Evolutionary conservation across 306 rosid species (phyloP), one percentile per base, ranked within the genome.

Genomic region (Lotus japonicus): DNA sequence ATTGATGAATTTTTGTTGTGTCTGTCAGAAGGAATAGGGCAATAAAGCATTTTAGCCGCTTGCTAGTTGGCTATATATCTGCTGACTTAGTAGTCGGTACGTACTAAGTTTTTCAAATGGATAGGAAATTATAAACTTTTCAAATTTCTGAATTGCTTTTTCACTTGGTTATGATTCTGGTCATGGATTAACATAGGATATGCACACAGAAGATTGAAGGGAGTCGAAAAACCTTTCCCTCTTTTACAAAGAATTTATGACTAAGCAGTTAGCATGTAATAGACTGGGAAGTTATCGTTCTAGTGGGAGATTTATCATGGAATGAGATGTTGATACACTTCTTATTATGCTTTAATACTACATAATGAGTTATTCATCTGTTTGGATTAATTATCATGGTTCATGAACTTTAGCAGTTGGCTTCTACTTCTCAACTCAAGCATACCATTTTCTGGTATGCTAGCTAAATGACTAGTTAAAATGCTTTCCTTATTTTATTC

Each of bases 31-130:
- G 50, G 67, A n/a, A 28, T 26, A 10, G 36, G 12, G 17, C 12
- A 66, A 13, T 10, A 33, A 66, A 65, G 61, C 53, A 19, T 65
- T 64, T 65, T 74, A 48, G 36, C 68, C 67, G 33, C 35, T 16
- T 13, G 21, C 17, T 36, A 23, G 17, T 54, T 38, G 28, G 55
- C 13, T 41, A 17, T 57, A 28, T 57, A 44, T 7, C 48, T 7
- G 16, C 23, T 3, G 10, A 10, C 38, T 61, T 41, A 41, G 2
- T 13, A 58, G 11, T 44, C 44, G 36, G 15, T 35, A 26, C 1
- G 36, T 31, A 5, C 7, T 31, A 0, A 31, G 36, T 5, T 31
- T 31, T 5, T 31, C 36, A 31, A 31, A 31, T 31, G 2, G 36
- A 31, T 31, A 31, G 36, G 36, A 31, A 31, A 31, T 31, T 7